Conservation (phyloP, 1,139 yeast genomes). For the Candida buenavistaensis region DNA sequence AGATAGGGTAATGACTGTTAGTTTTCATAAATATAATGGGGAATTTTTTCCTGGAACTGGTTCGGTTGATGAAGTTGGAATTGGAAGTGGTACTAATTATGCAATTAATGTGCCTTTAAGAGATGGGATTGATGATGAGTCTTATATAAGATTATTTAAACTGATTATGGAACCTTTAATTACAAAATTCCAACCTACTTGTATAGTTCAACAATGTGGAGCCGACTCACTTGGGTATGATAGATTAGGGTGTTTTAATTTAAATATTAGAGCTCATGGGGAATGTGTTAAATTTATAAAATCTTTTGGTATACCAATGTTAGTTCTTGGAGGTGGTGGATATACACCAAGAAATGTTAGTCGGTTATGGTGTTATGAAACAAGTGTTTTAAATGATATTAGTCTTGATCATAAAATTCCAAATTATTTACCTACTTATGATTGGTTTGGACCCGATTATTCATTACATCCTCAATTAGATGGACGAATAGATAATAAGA, state of each 20-base stretch:
- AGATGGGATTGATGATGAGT: slow-evolving; percentile 95
- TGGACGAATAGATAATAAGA: slow-evolving; percentile 95
- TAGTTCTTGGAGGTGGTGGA: slow-evolving; percentile 98
- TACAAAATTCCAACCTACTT: slow-evolving; percentile 93
- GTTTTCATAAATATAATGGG: slow-evolving; percentile 96
- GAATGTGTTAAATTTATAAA: slow-evolving; percentile 88
- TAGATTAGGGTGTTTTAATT: slow-evolving; percentile 88
- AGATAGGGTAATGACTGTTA: slow-evolving; percentile 92
- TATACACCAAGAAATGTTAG: slow-evolving; percentile 98
- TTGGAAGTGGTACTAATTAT: slow-evolving; percentile 84
- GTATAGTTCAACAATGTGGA: slow-evolving; percentile 94
- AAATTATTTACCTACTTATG: slow-evolving; percentile 94
- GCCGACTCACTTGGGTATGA: slow-evolving; percentile 96
- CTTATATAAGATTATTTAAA: slow-evolving; percentile 84
- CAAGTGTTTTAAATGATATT: slow-evolving; percentile 83
- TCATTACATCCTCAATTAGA: slow-evolving; percentile 91
- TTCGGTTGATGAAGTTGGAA: slow-evolving; percentile 79
- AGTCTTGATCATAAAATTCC: slow-evolving; percentile 82
- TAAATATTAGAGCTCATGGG: slow-evolving; percentile 91
- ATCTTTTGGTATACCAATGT: slow-evolving; percentile 82
- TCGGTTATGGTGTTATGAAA: slow-evolving; percentile 93
- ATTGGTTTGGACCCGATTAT: slow-evolving; percentile 96
- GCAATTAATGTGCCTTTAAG: slow-evolving; percentile 87
- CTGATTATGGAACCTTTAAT: slow-evolving; percentile 80
- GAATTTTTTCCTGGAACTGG: slow-evolving; percentile 98